A percentile compares a stretch with the other conserved stretches of the same genome.
phyloP scores from a whole-genome alignment of 2,329 filamentous ascomycete species.

The Oidium heveae region DNA sequence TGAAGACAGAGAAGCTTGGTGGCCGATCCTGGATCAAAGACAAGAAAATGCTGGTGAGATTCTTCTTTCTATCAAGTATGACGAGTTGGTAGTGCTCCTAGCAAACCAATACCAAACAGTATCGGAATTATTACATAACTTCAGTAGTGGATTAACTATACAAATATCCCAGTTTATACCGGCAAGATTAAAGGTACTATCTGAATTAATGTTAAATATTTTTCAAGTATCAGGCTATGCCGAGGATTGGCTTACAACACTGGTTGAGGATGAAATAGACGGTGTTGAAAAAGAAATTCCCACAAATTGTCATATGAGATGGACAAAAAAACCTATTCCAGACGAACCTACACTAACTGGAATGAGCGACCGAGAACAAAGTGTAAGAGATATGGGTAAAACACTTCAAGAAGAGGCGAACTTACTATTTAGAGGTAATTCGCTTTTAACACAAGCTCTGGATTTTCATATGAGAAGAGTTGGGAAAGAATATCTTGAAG shows the following conservation, averaged over 20 bases:
- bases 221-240: slow-evolving; percentile 77
- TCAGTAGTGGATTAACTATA: slow-evolving; percentile 58
- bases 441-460: slow-evolving; percentile 72
- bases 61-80: slow-evolving; percentile 57
- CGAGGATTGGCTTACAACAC: slow-evolving; percentile 69
- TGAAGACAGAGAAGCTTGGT: slow-evolving; percentile 70
- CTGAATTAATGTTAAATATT: slow-evolving; percentile 75
- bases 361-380: slow-evolving; percentile 37
- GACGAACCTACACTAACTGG: slow-evolving; percentile 37
- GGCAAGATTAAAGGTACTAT: slow-evolving; percentile 50
- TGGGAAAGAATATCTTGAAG: slow-evolving; percentile 78
- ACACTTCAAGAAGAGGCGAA: slow-evolving; percentile 73
- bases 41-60: slow-evolving; percentile 61
- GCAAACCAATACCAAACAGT: slow-evolving; percentile 64
- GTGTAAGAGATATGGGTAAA: slow-evolving; percentile 55
- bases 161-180: slow-evolving; percentile 63
- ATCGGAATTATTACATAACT: slow-evolving; percentile 61
- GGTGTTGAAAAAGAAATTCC: slow-evolving; percentile 64
- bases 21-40: slow-evolving; percentile 52
- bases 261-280: slow-evolving; percentile 94
- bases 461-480: slow-evolving; percentile 90
- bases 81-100: slow-evolving; percentile 76
- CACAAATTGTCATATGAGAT: slow-evolving; percentile 40
- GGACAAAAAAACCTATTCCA: slow-evolving; percentile 43
- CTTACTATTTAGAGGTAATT: slow-evolving; percentile 83